Base-by-base conservation (phyloP, 2,329 filamentous ascomycete species). In the Aspergillus viridinutans region DNA sequence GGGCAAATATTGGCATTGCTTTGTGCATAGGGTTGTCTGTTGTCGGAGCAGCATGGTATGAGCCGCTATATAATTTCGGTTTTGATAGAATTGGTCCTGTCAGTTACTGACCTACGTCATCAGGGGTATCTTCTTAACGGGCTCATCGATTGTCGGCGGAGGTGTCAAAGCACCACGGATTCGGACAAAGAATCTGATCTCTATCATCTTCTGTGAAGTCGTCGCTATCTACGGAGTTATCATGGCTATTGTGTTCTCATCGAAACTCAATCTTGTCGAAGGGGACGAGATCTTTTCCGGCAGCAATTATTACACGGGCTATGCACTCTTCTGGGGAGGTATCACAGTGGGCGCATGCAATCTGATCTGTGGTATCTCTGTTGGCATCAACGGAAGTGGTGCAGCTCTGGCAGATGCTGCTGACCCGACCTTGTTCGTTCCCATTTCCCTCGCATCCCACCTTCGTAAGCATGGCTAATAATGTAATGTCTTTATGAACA, bases 161-260 rank as follows among this genome's bases (percentile, higher is more conserved):
- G 94, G 94, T 80, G 94, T 99, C 72, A 93, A 90, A 77, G 93
- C 94, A 49, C 95, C 95, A 40, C 89, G 94, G 69, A 99, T 99
- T 78, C 90, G 94, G 75, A 99, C 94, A 62, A 99, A 99, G 87
- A 99, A 99, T 82, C 79, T 99, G 72, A 97, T 99, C 75, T 97
- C 93, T 69, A 99, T 99, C 77, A 97, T 99, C 79, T 99, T 99
- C 80, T 99, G 94, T 81, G 94, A 99, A 80, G 94, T 99, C 72
- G 94, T 99, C 70, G 94, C 94, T 77, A 99, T 99, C 76, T 99
- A 99, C 83, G 95, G 95, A 69, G 93, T 99, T 78, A 99, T 99
- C 79, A 99, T 99, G 92, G 89, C 92, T 69, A 99, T 99, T 74
- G 90, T 99, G 69, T 97, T 97, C 81, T 95, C 92, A 48, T 84